Percentiles rank a stretch among this genome's conserved stretches.
Evolutionary conservation across 2,329 filamentous ascomycete genomes (phyloP).

Genomic region (Colletotrichum brevisporum): DNA sequence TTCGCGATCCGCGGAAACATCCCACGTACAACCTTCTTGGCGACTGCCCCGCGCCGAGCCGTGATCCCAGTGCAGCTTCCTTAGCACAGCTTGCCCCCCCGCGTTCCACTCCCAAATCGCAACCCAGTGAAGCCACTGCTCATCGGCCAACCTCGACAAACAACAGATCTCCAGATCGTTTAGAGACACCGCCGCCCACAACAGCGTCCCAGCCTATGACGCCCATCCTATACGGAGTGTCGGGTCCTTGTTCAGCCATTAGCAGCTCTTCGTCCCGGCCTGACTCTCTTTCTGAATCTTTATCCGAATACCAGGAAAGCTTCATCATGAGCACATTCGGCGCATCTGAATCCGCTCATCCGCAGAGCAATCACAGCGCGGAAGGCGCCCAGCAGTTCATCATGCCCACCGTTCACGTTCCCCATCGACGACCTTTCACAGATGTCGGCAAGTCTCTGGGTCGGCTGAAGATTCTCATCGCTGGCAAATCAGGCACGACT

Average conservation of each 20-base stretch:
- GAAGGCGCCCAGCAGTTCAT: slow-evolving; percentile 82
- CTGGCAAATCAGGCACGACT: slow-evolving; percentile 78
- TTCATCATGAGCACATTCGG: slow-evolving; percentile 45
- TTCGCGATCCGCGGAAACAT: slow-evolving; percentile 52
- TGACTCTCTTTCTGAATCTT: slow-evolving; percentile 64
- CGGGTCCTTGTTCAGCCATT: slow-evolving; percentile 56
- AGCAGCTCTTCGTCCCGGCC: slow-evolving; percentile 67
- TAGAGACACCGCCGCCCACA: slow-evolving; percentile 33
- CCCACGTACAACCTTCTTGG: background rate
- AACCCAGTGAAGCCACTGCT: slow-evolving; percentile 12
- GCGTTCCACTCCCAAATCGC: slow-evolving; percentile 44
- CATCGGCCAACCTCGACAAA: slow-evolving; percentile 9
- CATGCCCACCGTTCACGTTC: slow-evolving; percentile 96
- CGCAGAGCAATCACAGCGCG: slow-evolving; percentile 56
- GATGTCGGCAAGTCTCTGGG: slow-evolving; percentile 87
- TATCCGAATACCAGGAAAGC: slow-evolving; percentile 55
- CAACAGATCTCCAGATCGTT: slow-evolving; percentile 23
- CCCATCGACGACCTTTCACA: slow-evolving; percentile 89
- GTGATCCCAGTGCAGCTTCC: slow-evolving; percentile 22
- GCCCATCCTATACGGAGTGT: slow-evolving; percentile 58
- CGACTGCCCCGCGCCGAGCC: slow-evolving; percentile 15
- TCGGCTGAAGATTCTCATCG: slow-evolving; percentile 88
- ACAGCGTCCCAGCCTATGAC: slow-evolving; percentile 60
- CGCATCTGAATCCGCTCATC: slow-evolving; percentile 29
- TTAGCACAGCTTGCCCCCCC: background rate